These are phyloP conservation scores for Thermothelomyces thermophilus DNA, from an alignment of 2,329 filamentous ascomycete genomes.

Conservation along the genomic window DNA sequence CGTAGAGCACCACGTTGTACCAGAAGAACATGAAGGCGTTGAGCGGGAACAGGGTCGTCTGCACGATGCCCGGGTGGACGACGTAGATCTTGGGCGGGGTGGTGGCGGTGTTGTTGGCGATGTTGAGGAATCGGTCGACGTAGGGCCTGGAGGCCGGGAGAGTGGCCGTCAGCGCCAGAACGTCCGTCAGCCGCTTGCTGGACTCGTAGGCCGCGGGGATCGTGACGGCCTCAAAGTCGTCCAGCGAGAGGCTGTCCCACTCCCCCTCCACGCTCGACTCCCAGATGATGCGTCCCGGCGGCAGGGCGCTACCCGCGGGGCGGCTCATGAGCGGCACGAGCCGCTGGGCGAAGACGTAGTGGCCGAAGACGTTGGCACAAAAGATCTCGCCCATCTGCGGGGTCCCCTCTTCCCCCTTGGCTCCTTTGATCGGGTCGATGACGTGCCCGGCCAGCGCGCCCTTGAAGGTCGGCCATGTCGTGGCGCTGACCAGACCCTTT, in stretches of 20 bases:
- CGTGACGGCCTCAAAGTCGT: conserved; percentile 70
- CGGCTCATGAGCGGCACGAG: conserved; percentile 66
- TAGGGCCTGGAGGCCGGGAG: conserved; percentile 57
- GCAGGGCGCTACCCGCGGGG: conserved; percentile 28
- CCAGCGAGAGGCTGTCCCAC: conserved; percentile 45
- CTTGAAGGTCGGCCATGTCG: conserved; percentile 77
- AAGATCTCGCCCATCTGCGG: conserved; percentile 74
- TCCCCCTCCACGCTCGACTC: conserved; percentile 72
- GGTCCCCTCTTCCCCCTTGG: conserved; percentile 35
- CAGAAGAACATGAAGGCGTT: conserved; percentile 60
- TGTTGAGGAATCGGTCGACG: conserved; percentile 48
- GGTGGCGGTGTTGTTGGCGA: conserved; percentile 21
- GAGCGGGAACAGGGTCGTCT: conserved; percentile 73
- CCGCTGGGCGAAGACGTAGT: conserved; percentile 82
- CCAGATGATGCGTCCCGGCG: conserved; percentile 72
- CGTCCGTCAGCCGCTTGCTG: conserved; percentile 79
- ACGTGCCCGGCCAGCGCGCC: conserved; percentile 44
- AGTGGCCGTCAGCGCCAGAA: conserved; percentile 67
- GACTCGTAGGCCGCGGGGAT: conserved; percentile 69
- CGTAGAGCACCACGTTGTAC: conserved; percentile 61
- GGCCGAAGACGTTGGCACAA: conserved; percentile 87
- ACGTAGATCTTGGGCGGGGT: conserved; percentile 51
- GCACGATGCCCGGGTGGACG: conserved; percentile 80
- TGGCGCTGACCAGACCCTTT: conserved; percentile 55
- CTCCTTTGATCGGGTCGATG: conserved; percentile 45